phyloP scores from a whole-genome alignment of 2,329 filamentous ascomycete genomes.

The Ophiocordyceps camponoti-floridani region DNA sequence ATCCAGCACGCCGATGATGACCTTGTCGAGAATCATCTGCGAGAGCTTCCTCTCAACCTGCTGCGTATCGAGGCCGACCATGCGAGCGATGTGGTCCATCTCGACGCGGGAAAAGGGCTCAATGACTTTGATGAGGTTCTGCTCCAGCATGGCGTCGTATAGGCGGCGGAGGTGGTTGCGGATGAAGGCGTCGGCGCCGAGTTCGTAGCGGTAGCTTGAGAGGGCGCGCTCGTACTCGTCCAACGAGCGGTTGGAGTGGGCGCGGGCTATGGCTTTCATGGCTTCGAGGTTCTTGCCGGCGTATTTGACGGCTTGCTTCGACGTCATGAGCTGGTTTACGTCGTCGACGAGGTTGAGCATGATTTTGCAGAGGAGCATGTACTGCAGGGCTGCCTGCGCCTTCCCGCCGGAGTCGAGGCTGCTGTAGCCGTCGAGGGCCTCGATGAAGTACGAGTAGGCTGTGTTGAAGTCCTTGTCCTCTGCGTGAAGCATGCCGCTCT shows the following conservation, averaged over 20 bases:
- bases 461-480: constrained; percentile 99
- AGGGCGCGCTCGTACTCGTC: constrained; percentile 95
- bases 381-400: constrained; percentile 94
- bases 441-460: constrained; percentile 97
- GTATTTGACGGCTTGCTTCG: constrained; percentile 93
- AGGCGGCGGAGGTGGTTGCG: constrained; percentile 88
- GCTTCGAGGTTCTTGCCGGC: constrained; percentile 90
- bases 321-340: constrained; percentile 84
- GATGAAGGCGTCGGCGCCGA: constrained; percentile 89
- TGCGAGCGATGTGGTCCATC: constrained; percentile 90
- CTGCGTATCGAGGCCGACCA: constrained; percentile 88
- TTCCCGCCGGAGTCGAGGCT: constrained; percentile 73
- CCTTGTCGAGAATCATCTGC: constrained; percentile 99
- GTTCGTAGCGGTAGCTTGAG: constrained; percentile 77
- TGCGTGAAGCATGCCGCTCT: constrained; percentile 95
- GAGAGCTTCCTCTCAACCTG: constrained; percentile 97
- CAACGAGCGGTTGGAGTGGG: constrained; percentile 84
- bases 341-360: constrained; percentile 97
- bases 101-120: constrained; percentile 96
- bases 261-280: constrained; percentile 96
- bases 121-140: constrained; percentile 99
- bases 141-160: constrained; percentile 97
- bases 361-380: constrained; percentile 99
- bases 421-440: constrained; percentile 93
- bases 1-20: constrained; percentile 92